Evolutionary conservation across 2,329 filamentous ascomycete species (phyloP).

Genomic region (Cadophora luteo-olivacea): DNA sequence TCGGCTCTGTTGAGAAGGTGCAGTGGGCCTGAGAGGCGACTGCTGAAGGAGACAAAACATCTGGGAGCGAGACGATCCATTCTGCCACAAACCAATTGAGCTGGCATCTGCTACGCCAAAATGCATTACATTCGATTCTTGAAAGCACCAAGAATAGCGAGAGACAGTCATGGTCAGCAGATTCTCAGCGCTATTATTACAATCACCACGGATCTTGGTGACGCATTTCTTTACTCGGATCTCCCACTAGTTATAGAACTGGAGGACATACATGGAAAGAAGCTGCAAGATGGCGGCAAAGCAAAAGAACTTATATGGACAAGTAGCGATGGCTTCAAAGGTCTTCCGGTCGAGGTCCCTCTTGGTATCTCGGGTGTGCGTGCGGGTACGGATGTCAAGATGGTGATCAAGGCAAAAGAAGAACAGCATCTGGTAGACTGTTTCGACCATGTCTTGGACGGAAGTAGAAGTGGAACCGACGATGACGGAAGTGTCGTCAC

Average conservation of each 20-base stretch:
- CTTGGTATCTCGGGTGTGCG: background rate
- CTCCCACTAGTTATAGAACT: constrained; percentile 33
- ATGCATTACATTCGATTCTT: constrained; percentile 74
- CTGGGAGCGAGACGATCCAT: background rate
- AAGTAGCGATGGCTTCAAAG: constrained; percentile 35
- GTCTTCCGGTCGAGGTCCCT: constrained; percentile 36
- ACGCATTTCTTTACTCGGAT: constrained; percentile 43
- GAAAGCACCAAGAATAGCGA: constrained; percentile 60
- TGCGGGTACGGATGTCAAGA: constrained; percentile 20
- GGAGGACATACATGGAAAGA: constrained; percentile 22
- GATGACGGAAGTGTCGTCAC: constrained; percentile 33
- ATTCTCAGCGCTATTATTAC: constrained; percentile 59
- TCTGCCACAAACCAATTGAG: background rate
- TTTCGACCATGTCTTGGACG: constrained; percentile 26
- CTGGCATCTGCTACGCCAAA: background rate
- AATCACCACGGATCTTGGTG: constrained; percentile 71
- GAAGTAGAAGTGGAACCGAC: background rate
- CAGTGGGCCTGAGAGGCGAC: background rate
- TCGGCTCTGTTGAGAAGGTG: background rate
- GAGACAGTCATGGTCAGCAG: background rate
- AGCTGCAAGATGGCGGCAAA: constrained; percentile 14
- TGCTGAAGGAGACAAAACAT: background rate
- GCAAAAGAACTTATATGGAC: constrained; percentile 37
- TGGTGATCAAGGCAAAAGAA: constrained; percentile 35
- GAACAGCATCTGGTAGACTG: constrained; percentile 16